Conservation (phyloP, 2,329 filamentous ascomycete species). For the Cryphonectria parasitica region DNA sequence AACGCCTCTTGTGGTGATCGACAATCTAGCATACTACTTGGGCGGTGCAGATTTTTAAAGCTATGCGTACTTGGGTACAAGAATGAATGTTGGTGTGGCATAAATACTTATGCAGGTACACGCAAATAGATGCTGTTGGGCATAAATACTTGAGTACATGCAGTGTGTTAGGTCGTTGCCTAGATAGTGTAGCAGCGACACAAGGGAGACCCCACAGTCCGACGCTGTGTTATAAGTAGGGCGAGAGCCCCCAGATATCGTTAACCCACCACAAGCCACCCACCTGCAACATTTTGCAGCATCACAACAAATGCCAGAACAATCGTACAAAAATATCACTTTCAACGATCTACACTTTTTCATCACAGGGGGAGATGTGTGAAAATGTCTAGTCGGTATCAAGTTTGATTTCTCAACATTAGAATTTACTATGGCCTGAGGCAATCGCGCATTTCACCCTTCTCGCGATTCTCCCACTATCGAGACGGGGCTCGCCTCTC, state of each 20-base stretch:
- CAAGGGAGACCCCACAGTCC: not conserved
- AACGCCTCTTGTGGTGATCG: not conserved
- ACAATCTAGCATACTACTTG: not conserved
- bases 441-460: not conserved
- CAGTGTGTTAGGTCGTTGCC: not conserved
- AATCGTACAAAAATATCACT: too few species aligned
- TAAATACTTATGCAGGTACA: not conserved
- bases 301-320: too few species aligned
- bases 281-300: too few species aligned
- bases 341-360: too few species aligned
- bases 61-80: not conserved
- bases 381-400: not conserved
- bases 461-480: not conserved
- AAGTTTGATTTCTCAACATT: not conserved
- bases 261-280: too few species aligned
- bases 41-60: not conserved
- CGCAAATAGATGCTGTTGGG: not conserved
- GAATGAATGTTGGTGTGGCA: not conserved
- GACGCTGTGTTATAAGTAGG: not conserved
- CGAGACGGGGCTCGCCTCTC: conserved; percentile 3
- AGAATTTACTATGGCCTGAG: not conserved
- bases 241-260: not conserved
- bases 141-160: conserved; percentile 8
- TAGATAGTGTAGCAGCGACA: not conserved
- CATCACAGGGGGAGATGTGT: not conserved